Evolutionary conservation across 2,329 filamentous ascomycete genomes (phyloP).

Genomic region (Ophiostoma pallidulum): DNA sequence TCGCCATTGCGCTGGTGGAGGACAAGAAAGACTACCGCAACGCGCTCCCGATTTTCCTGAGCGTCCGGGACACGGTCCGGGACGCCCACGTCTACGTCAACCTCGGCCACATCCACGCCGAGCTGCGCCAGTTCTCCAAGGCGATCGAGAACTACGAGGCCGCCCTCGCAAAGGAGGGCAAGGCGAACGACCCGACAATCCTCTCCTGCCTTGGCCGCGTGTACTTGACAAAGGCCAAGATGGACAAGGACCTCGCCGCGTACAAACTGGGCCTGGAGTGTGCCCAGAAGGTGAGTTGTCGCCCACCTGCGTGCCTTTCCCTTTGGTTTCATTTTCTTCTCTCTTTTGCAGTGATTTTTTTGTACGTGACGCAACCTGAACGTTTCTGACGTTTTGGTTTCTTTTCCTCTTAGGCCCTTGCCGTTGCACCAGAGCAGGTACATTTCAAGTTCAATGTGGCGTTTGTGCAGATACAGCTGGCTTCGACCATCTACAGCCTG

Average conservation of each 20-base stretch:
- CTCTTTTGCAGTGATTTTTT: too few species aligned
- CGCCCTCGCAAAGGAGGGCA: conserved; percentile 69
- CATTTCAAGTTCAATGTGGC: conserved; percentile 97
- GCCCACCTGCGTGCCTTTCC: too few species aligned
- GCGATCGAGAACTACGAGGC: conserved; percentile 93
- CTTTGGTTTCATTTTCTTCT: too few species aligned
- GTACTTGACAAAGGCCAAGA: conserved; percentile 71
- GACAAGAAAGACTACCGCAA: conserved; percentile 82
- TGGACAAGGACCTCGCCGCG: conserved; percentile 47
- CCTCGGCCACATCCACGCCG: conserved; percentile 83
- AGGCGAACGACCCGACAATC: conserved; percentile 63
- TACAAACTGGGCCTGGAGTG: conserved; percentile 50
- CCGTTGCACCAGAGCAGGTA: conserved; percentile 69
- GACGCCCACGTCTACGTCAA: conserved; percentile 87
- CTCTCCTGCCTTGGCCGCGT: conserved; percentile 79
- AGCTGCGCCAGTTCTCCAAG: conserved; percentile 80
- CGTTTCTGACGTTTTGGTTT: background rate
- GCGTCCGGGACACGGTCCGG: conserved; percentile 80
- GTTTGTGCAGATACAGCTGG: conserved; percentile 92
- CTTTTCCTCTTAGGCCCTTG: conserved; percentile 45
- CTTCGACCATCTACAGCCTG: conserved; percentile 66
- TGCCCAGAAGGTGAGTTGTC: conserved; percentile 47
- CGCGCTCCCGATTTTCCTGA: conserved; percentile 80
- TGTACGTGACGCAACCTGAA: too few species aligned
- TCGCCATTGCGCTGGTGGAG: conserved; percentile 88